Conservation (phyloP, 2,329 filamentous ascomycete species). For the Pseudogymnoascus sp. region DNA sequence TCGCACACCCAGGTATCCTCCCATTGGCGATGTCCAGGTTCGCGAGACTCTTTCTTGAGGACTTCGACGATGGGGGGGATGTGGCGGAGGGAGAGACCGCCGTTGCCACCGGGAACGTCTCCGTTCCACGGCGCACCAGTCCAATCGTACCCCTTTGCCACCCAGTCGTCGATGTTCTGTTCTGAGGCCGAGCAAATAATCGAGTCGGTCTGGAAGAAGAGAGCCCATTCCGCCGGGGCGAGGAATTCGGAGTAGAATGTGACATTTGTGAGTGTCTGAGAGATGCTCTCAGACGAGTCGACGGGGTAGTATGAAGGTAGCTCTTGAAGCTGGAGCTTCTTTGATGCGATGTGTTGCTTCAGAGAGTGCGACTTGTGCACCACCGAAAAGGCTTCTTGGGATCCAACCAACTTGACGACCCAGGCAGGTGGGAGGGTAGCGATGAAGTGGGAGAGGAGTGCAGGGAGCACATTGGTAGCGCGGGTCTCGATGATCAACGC, state of each 20-base stretch:
- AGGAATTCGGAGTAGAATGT: constrained; percentile 20
- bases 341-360: constrained; percentile 17
- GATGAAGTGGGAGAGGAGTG: constrained; percentile 14
- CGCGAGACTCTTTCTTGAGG: constrained; percentile 40
- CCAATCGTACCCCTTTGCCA: constrained; percentile 30
- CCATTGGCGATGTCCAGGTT: constrained; percentile 42
- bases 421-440: constrained; percentile 14
- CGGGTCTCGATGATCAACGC: constrained; percentile 17
- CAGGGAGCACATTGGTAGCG: constrained; percentile 13
- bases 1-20: constrained; percentile 27
- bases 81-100: constrained; percentile 44
- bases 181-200: constrained; percentile 22
- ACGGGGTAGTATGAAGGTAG: constrained; percentile 12
- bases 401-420: constrained; percentile 15
- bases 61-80: constrained; percentile 48
- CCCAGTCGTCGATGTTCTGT: constrained; percentile 22
- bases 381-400: constrained; percentile 14
- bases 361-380: constrained; percentile 19
- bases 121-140: constrained; percentile 42
- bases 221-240: constrained; percentile 20
- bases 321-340: constrained; percentile 17
- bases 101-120: constrained; percentile 40
- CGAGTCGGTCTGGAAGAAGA: constrained; percentile 25
- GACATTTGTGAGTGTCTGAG: constrained; percentile 20
- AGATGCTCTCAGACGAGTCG: constrained; percentile 18